Conservation (phyloP, 2,329 filamentous ascomycete genomes). For the Arthrobotrys pseudoclavata region DNA sequence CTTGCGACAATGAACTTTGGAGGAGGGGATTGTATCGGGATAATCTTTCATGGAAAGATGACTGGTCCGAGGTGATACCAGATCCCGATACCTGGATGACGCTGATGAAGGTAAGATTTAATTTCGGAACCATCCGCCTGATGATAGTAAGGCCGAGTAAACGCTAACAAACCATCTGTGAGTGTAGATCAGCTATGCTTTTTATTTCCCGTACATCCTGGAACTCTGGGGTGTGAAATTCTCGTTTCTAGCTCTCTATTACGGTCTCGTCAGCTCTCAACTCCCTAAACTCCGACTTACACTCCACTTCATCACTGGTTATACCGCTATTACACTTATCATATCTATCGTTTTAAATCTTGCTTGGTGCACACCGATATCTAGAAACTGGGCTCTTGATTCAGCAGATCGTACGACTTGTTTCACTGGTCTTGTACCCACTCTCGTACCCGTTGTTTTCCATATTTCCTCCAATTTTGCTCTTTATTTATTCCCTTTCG, state of each 20-base stretch:
- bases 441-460: constrained; percentile 39
- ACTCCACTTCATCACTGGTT: constrained; percentile 43
- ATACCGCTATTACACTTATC: constrained; percentile 36
- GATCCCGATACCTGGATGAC: constrained; percentile 27
- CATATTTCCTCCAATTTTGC: constrained; percentile 57
- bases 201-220: constrained; percentile 44
- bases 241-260: constrained; percentile 49
- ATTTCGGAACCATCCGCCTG: not conserved
- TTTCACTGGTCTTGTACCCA: constrained; percentile 17
- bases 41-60: constrained; percentile 34
- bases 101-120: constrained; percentile 44
- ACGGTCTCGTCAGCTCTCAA: constrained; percentile 31
- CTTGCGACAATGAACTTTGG: constrained; percentile 38
- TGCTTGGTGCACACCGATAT: constrained; percentile 47
- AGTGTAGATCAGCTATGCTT: constrained; percentile 37
- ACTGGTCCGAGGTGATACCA: constrained; percentile 35
- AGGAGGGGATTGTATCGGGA: constrained; percentile 46
- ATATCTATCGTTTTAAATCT: constrained; percentile 46
- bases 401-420: constrained; percentile 4
- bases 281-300: constrained; percentile 34
- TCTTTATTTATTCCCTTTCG: constrained; percentile 40
- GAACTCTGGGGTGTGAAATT: constrained; percentile 58
- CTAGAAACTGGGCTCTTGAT: constrained; percentile 28
- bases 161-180: not conserved
- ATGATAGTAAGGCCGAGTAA: not conserved